Base-by-base conservation (phyloP, 257 asterid species). In the Solanum verrucosum region DNA sequence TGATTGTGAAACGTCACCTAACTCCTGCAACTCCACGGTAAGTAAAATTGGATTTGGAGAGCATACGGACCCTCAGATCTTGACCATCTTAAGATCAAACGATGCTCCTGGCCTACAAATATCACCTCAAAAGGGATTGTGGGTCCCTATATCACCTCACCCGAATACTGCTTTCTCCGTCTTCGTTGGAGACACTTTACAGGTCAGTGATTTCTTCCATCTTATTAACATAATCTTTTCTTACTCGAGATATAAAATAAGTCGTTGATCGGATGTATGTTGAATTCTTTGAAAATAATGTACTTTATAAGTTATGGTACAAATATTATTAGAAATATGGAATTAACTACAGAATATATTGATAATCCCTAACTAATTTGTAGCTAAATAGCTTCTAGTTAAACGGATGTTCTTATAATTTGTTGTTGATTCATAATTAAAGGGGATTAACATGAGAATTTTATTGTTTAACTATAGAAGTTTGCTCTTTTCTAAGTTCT, bases 41-140 rank as follows among this genome's bases (percentile, higher is more conserved):
- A 18, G 85, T 49, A 81, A 31, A 86, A 86, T 95, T 63, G 99
- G 98, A 0, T 95, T 96, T 34, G 99, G 99, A 42, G 98, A 93
- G 93, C 99, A 96, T 37, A 95, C 98, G 1, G 98, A 96, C 93
- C 98, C 98, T 93, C 99, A 94, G 93, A 96, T 96, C 89, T 49
- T 96, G 89, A 96, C 99, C 65, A 73, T 94, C 12, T 21, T 92
- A 78, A 90, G 92, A 93, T 95, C 97, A 87, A 94, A 94, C 88
- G 93, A 49, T 3, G 96, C 91, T 0, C 84, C 88, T 9, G 98
- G 98, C 37, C 95, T 94, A 85, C 96, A 95, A 83, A 91, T 95
- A 72, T 91, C 95, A 0, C 4, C 91, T 4, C 87, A 92, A 72
- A 93, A 93, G 5, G 98, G 97, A 8, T 88, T 91, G 81, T 95